Evolutionary conservation across 2,329 filamentous ascomycete species (phyloP).

Genomic region (Fusarium sambucinum): DNA sequence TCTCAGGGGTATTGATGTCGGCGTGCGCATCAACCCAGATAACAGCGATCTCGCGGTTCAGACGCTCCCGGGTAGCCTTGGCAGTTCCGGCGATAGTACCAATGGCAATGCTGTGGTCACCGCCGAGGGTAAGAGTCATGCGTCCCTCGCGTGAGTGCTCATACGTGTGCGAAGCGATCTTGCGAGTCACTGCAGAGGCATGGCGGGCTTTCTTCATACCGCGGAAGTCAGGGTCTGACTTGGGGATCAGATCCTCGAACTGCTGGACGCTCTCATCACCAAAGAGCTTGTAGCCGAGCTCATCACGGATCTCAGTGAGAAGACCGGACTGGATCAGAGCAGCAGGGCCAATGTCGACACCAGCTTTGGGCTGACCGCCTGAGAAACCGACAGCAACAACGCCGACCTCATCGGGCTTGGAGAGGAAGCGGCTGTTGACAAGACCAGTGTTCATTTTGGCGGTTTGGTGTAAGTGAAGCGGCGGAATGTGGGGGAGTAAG

Average conservation of each 20-base stretch:
- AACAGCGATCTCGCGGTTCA: conserved; percentile 86
- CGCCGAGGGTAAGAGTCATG: conserved; percentile 91
- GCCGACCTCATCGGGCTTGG: conserved; percentile 82
- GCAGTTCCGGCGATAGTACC: conserved; percentile 91
- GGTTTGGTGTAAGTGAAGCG: conserved; percentile 30
- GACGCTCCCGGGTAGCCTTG: conserved; percentile 84
- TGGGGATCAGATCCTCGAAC: conserved; percentile 80
- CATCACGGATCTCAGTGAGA: conserved; percentile 82
- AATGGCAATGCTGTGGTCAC: conserved; percentile 96
- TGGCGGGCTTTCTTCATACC: conserved; percentile 94
- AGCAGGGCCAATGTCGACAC: conserved; percentile 90
- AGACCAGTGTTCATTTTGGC: conserved; percentile 64
- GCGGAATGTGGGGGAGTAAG: conserved; percentile 36
- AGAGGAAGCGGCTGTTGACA: conserved; percentile 79
- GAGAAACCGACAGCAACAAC: conserved; percentile 97
- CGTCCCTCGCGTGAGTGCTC: conserved; percentile 84
- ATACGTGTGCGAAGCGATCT: conserved; percentile 88
- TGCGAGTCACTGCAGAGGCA: conserved; percentile 85
- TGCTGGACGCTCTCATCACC: conserved; percentile 86
- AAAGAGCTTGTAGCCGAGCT: conserved; percentile 89
- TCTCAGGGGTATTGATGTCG: conserved; percentile 97
- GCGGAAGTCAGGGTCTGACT: conserved; percentile 81
- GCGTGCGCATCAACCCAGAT: conserved; percentile 99
- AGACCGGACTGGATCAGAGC: conserved; percentile 91
- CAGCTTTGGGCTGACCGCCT: conserved; percentile 89